Evolutionary conservation across 352 stramenopile species (phyloP), one percentile per base, ranked within the genome.

Genomic region (Globisporangium nunn): DNA sequence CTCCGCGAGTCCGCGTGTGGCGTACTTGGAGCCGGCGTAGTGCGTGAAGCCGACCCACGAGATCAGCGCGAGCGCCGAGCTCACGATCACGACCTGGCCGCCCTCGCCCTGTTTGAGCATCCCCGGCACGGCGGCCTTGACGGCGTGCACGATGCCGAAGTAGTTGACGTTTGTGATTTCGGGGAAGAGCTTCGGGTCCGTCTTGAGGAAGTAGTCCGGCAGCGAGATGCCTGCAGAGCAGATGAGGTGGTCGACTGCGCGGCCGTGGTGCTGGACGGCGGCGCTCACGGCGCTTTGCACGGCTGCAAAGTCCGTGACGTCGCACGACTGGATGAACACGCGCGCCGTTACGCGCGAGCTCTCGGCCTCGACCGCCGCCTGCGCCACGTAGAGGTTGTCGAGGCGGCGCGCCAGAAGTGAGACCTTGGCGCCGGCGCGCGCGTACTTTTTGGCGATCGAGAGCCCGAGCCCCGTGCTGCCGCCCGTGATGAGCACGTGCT

Each of bases 161-260:
- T 93, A 95, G 67, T 95, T 92, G 51, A 93, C 68, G 54, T 93
- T 81, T 78, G 93, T 93, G 50, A 86, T 85, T 67, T 81, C 78
- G 67, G 70, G 80, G 72, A 80, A 85, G 15, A 90, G 66, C 46
- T 62, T 72, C 48, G 91, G 66, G 39, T 90, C 78, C 50, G 87
- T 75, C 14, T 92, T 76, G 45, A 91, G 18, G 60, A 96, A 85
- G 66, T 91, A 91, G 23, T 81, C 83, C 4, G 82, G 78, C 1
- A 67, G 48, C 39, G 79, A 70, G 23, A 80, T 62, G 3, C 83
- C 83, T 4, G 85, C 85, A 23, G 70, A 82, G 60, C 80, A 91
- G 10, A 95, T 31, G 45, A 93, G 52, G 52, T 93, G 70, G 70
- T 93, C 85, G 41, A 72, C 91, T 8, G 62, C 57, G 33, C 76